Percentiles rank a stretch among this genome's conserved stretches.
phyloP scores from a whole-genome alignment of 192 early-diverging fungal species.

The Paraglomus occultum region DNA sequence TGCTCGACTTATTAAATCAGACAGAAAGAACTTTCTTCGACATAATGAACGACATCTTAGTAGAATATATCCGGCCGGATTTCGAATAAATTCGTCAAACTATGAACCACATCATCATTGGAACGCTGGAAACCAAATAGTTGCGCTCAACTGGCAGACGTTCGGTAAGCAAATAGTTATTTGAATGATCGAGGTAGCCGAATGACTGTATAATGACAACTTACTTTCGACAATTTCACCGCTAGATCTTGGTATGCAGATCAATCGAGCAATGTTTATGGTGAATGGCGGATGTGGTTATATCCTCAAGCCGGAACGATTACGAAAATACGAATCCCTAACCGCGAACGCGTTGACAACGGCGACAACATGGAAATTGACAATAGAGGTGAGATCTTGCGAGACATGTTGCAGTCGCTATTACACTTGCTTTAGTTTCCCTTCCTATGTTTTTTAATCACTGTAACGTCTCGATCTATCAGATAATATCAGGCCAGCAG shows the following conservation, averaged over 20 bases:
- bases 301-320: conserved; percentile 67
- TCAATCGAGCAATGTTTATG: conserved; percentile 83
- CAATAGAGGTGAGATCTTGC: conserved; percentile 33
- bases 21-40: conserved; percentile 50
- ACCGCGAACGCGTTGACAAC: conserved; percentile 32
- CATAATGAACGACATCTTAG: conserved; percentile 62
- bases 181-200: background rate
- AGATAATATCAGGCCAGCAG: conserved; percentile 70
- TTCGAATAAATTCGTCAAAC: conserved; percentile 80
- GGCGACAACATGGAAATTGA: conserved; percentile 32
- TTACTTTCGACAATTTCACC: background rate
- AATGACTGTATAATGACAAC: background rate
- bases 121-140: conserved; percentile 79
- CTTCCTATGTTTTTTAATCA: background rate
- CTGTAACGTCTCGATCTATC: background rate
- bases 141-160: conserved; percentile 89
- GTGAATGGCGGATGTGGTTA: conserved; percentile 74
- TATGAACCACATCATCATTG: conserved; percentile 83
- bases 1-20: conserved; percentile 49
- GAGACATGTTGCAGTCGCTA: conserved; percentile 12
- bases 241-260: conserved; percentile 70
- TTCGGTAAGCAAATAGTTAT: conserved; percentile 47
- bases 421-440: too few species aligned
- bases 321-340: conserved; percentile 37
- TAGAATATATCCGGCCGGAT: conserved; percentile 78